phyloP scores from a whole-genome alignment of 2,329 filamentous ascomycete genomes.

The Diaporthe batatas region DNA sequence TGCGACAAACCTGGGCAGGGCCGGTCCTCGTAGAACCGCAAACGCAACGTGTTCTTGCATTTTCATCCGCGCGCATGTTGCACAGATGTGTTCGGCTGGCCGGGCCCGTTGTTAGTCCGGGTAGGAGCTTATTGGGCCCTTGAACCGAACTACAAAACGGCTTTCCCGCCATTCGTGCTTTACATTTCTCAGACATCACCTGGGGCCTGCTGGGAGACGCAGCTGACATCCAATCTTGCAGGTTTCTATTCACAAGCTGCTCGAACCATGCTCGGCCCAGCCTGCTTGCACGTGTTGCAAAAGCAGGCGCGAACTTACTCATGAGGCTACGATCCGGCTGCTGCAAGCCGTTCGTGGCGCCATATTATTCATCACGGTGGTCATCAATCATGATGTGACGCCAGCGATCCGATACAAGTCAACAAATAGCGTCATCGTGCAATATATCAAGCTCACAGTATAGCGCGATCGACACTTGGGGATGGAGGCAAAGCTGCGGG shows the following conservation, averaged over 20 bases:
- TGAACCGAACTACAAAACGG: background rate
- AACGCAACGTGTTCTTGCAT: background rate
- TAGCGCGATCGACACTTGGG: background rate
- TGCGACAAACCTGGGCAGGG: background rate
- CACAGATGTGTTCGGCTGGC: background rate
- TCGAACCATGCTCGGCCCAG: background rate
- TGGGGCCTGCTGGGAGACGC: background rate
- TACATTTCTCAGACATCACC: background rate
- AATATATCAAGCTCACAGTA: slow-evolving; percentile 11
- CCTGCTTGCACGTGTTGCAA: background rate
- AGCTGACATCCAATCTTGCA: background rate
- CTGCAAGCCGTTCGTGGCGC: background rate
- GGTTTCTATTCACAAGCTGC: background rate
- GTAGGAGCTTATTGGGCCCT: background rate
- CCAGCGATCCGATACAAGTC: background rate
- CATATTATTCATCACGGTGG: background rate
- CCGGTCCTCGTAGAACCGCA: too few relatives aligned
- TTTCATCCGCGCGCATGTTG: slow-evolving; percentile 3
- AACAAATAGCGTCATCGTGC: background rate
- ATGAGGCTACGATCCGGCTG: background rate
- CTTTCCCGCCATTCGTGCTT: background rate
- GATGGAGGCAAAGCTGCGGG: background rate
- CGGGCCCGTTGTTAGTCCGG: background rate
- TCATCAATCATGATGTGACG: background rate
- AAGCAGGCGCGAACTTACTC: background rate